These are phyloP conservation scores for Cryptomeria japonica DNA, from an alignment of 75 land plant species.

Conservation along the genomic window DNA sequence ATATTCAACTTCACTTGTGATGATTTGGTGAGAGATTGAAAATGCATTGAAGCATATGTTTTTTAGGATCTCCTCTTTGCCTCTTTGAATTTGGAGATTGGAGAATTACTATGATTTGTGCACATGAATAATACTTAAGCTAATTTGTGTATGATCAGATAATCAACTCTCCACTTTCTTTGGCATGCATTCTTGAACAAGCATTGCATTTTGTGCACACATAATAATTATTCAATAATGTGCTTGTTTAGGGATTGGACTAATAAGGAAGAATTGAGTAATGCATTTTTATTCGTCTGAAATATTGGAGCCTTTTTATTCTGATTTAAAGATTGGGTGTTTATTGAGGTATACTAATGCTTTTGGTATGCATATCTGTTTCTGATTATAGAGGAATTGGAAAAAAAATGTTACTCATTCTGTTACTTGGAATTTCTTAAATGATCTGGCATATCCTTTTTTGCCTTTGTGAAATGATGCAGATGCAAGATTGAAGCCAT, in stretches of 20 bases:
- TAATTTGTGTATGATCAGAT: background rate
- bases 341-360: background rate
- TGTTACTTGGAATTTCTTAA: background rate
- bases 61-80: background rate
- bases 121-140: background rate
- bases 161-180: background rate
- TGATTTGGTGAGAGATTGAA: background rate
- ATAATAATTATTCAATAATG: background rate
- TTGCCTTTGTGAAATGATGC: background rate
- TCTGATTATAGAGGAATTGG: background rate
- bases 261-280: background rate
- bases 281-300: background rate
- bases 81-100: background rate
- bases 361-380: background rate
- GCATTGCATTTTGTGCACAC: background rate
- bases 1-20: background rate
- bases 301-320: background rate
- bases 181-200: background rate
- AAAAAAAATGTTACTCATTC: background rate
- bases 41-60: background rate
- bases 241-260: background rate
- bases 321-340: background rate
- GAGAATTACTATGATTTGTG: background rate
- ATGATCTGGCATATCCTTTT: background rate
- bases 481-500: background rate